Evolutionary conservation across 2,329 filamentous ascomycete species (phyloP), one percentile per base, ranked within the genome.

Genomic region (Cercospora sp.): DNA sequence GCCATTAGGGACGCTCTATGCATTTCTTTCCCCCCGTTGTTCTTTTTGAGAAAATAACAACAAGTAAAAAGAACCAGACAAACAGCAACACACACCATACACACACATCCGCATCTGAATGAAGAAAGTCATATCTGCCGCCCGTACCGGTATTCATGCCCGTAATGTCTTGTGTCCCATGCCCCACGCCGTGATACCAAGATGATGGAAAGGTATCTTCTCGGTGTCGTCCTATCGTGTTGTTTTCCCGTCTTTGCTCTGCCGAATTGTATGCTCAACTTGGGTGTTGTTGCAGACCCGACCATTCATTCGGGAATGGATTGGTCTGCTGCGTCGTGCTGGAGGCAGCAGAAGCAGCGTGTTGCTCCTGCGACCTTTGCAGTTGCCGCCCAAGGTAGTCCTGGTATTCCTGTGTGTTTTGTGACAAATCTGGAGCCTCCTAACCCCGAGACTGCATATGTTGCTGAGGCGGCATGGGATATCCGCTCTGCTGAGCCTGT

Each of bases 401-500:
- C 51, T 64, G 30, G 26, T 58, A 40, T 30, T 64, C 26, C 48
- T 64, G 51, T 23, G 18, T 58, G 33, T 48, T 40, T 42, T 51
- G 12, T 40, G 53, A 30, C 53, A 26, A 57, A 12, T 63, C 65
- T 53, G 67, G 65, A 53, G 59, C 42, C 40, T 67, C 65, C 70
- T 73, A 73, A 53, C 71, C 70, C 64, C 72, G 67, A 59, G 69
- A 71, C 55, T 77, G 76, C 76, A 77, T 77, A 63, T 76, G 74
- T 68, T 75, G 74, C 71, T 77, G 75, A 13, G 76, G 75, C 20
- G 78, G 75, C 76, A 79, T 79, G 13, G 78, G 78, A 63, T 79
- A 79, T 48, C 75, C 76, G 64, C 76, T 75, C 66, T 78, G 77
- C 26, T 75, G 73, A 26, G 72, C 73, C 64, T 79, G 78, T 69